A percentile compares a stretch with the other conserved stretches of the same genome.
Evolutionary conservation across 164 flowering plant species (phyloP).

Genomic region (Santalum album): DNA sequence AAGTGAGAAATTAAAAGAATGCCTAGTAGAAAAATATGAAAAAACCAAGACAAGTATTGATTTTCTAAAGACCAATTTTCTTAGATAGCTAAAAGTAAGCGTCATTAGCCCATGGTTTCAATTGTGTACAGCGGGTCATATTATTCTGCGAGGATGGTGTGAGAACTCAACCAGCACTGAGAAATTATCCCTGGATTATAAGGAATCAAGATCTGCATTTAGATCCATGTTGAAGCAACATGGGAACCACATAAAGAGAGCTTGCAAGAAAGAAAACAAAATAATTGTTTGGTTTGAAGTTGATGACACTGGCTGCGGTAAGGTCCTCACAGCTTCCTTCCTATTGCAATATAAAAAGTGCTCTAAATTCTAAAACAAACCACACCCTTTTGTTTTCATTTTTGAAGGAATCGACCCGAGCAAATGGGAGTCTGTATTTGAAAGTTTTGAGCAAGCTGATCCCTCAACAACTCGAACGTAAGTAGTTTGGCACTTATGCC

Average conservation of each 20-base stretch:
- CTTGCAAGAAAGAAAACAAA: conserved; percentile 45
- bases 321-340: conserved; percentile 8
- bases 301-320: conserved; percentile 97
- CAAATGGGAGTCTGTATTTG: conserved; percentile 98
- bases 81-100: neutral
- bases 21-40: no score
- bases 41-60: neutral
- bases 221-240: conserved; percentile 46
- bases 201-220: conserved; percentile 24
- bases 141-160: conserved; percentile 86
- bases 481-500: conserved; percentile 15
- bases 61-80: neutral
- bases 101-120: conserved; percentile 1
- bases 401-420: conserved; percentile 80
- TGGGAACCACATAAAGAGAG: conserved; percentile 28
- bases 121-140: conserved; percentile 70
- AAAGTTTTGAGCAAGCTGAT: conserved; percentile 99
- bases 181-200: conserved; percentile 25
- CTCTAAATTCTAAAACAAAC: neutral
- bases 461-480: conserved; percentile 92
- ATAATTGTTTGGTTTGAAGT: conserved; percentile 80
- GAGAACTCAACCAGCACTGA: conserved; percentile 25
- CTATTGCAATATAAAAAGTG: no score
- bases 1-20: no score
- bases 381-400: neutral